Evolutionary conservation across 2,329 filamentous ascomycete species (phyloP).

Genomic region (Macrophomina phaseolina): DNA sequence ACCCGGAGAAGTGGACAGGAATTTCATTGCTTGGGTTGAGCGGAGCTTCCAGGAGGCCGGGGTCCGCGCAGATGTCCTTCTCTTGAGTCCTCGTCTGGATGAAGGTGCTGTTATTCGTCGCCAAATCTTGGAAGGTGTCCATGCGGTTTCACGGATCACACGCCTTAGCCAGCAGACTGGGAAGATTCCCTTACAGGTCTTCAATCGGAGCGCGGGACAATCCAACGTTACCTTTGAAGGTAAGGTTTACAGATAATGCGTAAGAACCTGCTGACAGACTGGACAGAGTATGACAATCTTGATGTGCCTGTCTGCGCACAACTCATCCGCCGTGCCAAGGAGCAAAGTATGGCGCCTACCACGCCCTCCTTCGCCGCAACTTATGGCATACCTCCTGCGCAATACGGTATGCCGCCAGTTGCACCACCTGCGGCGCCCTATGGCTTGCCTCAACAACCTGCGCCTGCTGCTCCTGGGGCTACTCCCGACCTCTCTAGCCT

Average conservation of each 20-base stretch:
- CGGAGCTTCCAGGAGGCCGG: slow-evolving; percentile 73
- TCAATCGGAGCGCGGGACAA: slow-evolving; percentile 77
- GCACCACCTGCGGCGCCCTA: slow-evolving; percentile 37
- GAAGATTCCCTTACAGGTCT: slow-evolving; percentile 82
- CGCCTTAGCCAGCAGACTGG: slow-evolving; percentile 59
- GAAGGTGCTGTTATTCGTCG: slow-evolving; percentile 80
- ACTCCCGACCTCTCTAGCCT: slow-evolving; percentile 64
- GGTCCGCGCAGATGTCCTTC: slow-evolving; percentile 78
- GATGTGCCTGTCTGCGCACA: slow-evolving; percentile 80
- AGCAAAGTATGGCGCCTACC: slow-evolving; percentile 43
- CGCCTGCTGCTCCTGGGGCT: slow-evolving; percentile 30
- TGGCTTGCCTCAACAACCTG: slow-evolving; percentile 42
- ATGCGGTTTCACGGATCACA: slow-evolving; percentile 67
- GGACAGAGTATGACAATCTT: slow-evolving; percentile 77
- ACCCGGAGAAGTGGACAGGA: slow-evolving; percentile 59
- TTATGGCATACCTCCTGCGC: slow-evolving; percentile 38
- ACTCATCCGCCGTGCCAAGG: slow-evolving; percentile 75
- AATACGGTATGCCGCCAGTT: slow-evolving; percentile 33
- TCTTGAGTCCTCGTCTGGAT: slow-evolving; percentile 76
- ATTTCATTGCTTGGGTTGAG: slow-evolving; percentile 85
- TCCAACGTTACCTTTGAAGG: slow-evolving; percentile 80
- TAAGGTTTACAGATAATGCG: slow-evolving; percentile 37
- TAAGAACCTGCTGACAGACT: slow-evolving; percentile 31
- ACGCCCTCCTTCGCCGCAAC: slow-evolving; percentile 37
- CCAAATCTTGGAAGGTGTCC: slow-evolving; percentile 86